Evolutionary conservation across 352 stramenopile species (phyloP), one percentile per base, ranked within the genome.

Genomic region (Globisporangium radiosum): DNA sequence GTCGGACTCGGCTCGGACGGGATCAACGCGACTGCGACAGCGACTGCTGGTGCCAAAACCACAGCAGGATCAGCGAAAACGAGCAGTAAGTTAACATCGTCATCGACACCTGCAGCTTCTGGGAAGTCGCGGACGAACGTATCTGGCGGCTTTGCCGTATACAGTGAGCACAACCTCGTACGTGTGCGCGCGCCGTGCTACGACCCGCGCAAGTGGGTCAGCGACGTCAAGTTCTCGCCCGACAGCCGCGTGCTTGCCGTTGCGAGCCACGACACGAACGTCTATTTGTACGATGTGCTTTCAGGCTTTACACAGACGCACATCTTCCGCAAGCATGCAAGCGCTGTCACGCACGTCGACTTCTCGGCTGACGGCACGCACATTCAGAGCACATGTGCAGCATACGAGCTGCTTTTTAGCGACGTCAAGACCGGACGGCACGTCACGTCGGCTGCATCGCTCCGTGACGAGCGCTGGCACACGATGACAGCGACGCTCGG

Each of bases 381-480:
- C 33, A 49, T 88, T 7, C 81, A 92, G 48, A 89, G 76, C 53
- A 88, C 77, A 1, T 97, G 78, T 38, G 83, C 81, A 39, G 89
- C 80, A 0, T 92, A 95, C 56, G 92, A 98, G 60, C 60, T 98
- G 14, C 68, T 94, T 10, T 98, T 95, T 52, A 94, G 78, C 19
- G 90, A 98, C 52, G 83, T 88, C 1, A 73, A 79, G 52, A 68
- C 73, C 0, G 80, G 64, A 3, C 57, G 65, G 19, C 80, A 90
- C 50, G 75, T 98, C 42, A 88, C 86, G 33, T 84, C 80, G 55
- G 81, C 92, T 0, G 76, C 82, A 10, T 72, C 69, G 1, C 76
- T 98, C 33, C 81, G 88, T 19, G 92, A 98, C 60, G 81, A 94
- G 10, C 65, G 78, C 39, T 98, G 94, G 94, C 68, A 94, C 54